Conservation (phyloP, 1,139 yeast genomes). For the Taiozyma sp. region DNA sequence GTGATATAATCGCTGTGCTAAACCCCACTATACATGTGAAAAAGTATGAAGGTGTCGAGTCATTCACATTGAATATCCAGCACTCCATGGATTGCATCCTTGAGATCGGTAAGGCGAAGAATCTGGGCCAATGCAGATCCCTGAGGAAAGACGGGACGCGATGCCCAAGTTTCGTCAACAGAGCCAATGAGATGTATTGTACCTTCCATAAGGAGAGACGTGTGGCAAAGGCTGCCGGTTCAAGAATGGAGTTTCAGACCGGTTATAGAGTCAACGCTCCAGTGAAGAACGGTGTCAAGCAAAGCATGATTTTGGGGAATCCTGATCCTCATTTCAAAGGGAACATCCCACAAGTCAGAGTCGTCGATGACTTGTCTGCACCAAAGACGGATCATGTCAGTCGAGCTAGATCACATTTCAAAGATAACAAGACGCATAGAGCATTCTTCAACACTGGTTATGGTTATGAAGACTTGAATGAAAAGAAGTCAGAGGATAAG, state of each 20-base stretch:
- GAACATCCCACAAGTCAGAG: conserved; percentile 22
- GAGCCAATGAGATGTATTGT: conserved; percentile 49
- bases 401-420: conserved; percentile 28
- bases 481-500: conserved; percentile 28
- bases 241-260: conserved; percentile 73
- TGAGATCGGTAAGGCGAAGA: conserved; percentile 68
- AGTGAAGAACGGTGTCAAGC: conserved; percentile 32
- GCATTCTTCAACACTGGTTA: conserved; percentile 46
- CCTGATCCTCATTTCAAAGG: conserved; percentile 12
- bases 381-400: conserved; percentile 21
- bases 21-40: conserved; percentile 61
- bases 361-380: conserved; percentile 27
- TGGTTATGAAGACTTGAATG: conserved; percentile 37
- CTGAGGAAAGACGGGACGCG: conserved; percentile 36
- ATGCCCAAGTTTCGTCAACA: conserved; percentile 60
- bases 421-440: conserved; percentile 34
- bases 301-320: conserved; percentile 27
- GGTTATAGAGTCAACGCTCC: conserved; percentile 42
- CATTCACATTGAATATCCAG: conserved; percentile 58
- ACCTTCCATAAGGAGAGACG: conserved; percentile 64
- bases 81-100: conserved; percentile 48
- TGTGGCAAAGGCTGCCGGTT: conserved; percentile 45
- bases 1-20: conserved; percentile 67
- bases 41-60: conserved; percentile 30
- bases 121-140: conserved; percentile 63